These are phyloP conservation scores for Phytopythium boreale DNA, from an alignment of 352 stramenopile genomes.

Conservation along the genomic window DNA sequence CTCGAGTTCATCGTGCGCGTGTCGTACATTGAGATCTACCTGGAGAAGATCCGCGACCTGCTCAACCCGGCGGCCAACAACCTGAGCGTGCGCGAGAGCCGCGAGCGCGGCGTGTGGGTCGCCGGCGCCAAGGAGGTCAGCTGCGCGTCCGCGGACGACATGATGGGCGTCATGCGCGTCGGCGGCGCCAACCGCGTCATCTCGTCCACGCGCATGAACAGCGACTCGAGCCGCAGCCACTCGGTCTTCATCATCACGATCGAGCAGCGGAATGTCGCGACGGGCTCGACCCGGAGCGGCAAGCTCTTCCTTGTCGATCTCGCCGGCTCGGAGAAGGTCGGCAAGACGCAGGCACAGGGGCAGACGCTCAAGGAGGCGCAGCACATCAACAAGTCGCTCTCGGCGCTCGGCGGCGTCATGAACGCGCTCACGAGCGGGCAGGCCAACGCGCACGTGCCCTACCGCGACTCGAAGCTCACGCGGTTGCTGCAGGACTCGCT, in stretches of 20 bases:
- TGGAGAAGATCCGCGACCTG: slow-evolving; percentile 97
- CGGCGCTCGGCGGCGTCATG: slow-evolving; percentile 88
- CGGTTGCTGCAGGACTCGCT: slow-evolving; percentile 83
- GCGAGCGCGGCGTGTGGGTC: slow-evolving; percentile 61
- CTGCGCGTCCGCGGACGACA: slow-evolving; percentile 54
- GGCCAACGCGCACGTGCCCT: slow-evolving; percentile 90
- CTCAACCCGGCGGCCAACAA: slow-evolving; percentile 68
- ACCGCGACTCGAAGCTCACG: slow-evolving; percentile 88
- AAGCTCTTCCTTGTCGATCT: slow-evolving; percentile 93
- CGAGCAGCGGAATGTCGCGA: slow-evolving; percentile 79
- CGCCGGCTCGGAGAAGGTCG: slow-evolving; percentile 73
- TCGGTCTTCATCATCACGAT: slow-evolving; percentile 97
- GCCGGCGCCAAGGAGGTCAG: slow-evolving; percentile 58
- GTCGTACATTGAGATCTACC: slow-evolving; percentile 99
- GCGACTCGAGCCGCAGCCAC: slow-evolving; percentile 90
- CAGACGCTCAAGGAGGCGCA: slow-evolving; percentile 87
- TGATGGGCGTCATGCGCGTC: slow-evolving; percentile 87
- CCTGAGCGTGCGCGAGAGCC: slow-evolving; percentile 58
- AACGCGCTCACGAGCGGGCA: slow-evolving; percentile 83
- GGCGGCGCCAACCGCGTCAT: slow-evolving; percentile 91
- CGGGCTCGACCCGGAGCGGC: slow-evolving; percentile 61
- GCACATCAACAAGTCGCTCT: slow-evolving; percentile 91
- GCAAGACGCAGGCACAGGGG: slow-evolving; percentile 86
- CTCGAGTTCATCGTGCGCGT: slow-evolving; percentile 94
- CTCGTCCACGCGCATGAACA: slow-evolving; percentile 90